These are phyloP conservation scores for Suhomyces wounanorum DNA, from an alignment of 1,139 yeast species.

Conservation along the genomic window DNA sequence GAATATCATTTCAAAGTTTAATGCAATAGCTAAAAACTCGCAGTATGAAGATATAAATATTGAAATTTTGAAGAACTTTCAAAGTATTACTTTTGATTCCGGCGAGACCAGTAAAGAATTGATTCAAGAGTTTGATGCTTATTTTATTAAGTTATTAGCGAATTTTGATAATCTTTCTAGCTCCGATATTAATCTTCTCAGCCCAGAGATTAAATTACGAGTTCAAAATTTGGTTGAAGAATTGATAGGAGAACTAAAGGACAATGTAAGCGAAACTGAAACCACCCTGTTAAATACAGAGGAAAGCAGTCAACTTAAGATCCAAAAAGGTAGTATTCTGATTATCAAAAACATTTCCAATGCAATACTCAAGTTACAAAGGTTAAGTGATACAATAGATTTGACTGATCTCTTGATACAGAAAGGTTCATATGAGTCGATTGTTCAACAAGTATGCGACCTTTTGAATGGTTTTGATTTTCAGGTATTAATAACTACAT, in stretches of 20 bases:
- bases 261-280: constrained; percentile 13
- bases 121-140: constrained; percentile 19
- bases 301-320: constrained; percentile 3
- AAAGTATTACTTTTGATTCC: constrained; percentile 19
- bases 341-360: constrained; percentile 19
- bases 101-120: constrained; percentile 11
- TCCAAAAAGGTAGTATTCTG: constrained; percentile 22
- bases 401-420: constrained; percentile 24
- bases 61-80: constrained; percentile 29
- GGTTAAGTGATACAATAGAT: constrained; percentile 30
- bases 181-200: constrained; percentile 18
- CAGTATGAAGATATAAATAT: constrained; percentile 31
- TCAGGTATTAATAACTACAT: constrained; percentile 18
- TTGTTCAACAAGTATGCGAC: neutral
- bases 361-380: constrained; percentile 29
- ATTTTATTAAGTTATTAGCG: constrained; percentile 20
- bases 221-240: constrained; percentile 30
- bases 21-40: constrained; percentile 26
- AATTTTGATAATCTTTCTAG: constrained; percentile 14
- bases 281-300: constrained; percentile 10
- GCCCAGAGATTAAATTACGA: constrained; percentile 26
- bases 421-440: constrained; percentile 4
- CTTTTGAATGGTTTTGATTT: constrained; percentile 21
- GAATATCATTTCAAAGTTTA: constrained; percentile 27
- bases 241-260: constrained; percentile 24